These are phyloP conservation scores for Ceratobasidium papillatum DNA, from an alignment of 1,284 basidiomycete genomes.

Conservation along the genomic window DNA sequence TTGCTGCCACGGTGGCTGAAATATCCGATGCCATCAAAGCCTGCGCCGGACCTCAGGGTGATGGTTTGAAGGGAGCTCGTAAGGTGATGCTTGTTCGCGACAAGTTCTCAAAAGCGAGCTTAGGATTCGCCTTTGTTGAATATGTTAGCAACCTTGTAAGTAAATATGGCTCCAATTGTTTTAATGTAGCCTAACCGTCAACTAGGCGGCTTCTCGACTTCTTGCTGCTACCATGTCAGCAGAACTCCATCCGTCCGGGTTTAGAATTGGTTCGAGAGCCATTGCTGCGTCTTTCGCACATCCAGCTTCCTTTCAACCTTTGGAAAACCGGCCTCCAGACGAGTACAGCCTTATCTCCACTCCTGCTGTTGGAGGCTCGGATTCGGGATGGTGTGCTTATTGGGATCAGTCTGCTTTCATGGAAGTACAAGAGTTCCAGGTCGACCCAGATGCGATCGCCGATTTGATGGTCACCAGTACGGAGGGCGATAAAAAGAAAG, in stretches of 20 bases:
- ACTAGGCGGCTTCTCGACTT: slow-evolving; percentile 73
- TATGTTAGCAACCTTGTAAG: slow-evolving; percentile 82
- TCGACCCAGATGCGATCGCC: slow-evolving; percentile 62
- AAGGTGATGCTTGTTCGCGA: slow-evolving; percentile 89
- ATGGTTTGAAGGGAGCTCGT: slow-evolving; percentile 83
- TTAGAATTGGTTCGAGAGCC: slow-evolving; percentile 84
- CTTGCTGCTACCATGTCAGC: slow-evolving; percentile 83
- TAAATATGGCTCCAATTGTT: neutral
- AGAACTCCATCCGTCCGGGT: slow-evolving; percentile 84
- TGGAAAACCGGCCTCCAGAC: slow-evolving; percentile 63
- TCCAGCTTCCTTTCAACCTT: slow-evolving; percentile 82
- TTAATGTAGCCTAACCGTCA: slow-evolving; percentile 40
- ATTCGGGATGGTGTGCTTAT: slow-evolving; percentile 77
- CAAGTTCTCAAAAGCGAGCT: slow-evolving; percentile 80
- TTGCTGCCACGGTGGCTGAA: slow-evolving; percentile 83
- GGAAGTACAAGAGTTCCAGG: slow-evolving; percentile 79
- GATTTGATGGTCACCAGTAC: slow-evolving; percentile 47
- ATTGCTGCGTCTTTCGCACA: slow-evolving; percentile 91
- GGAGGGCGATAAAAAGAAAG: slow-evolving; percentile 61
- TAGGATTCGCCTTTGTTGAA: slow-evolving; percentile 93
- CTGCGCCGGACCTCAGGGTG: slow-evolving; percentile 69
- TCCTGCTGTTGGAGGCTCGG: slow-evolving; percentile 69
- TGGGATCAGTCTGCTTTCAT: slow-evolving; percentile 82
- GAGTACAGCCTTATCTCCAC: slow-evolving; percentile 75
- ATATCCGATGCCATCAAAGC: slow-evolving; percentile 79